Percentiles rank a stretch among this genome's conserved stretches.
phyloP scores from a whole-genome alignment of 2,329 filamentous ascomycete species.

The Aphanocladium album region DNA sequence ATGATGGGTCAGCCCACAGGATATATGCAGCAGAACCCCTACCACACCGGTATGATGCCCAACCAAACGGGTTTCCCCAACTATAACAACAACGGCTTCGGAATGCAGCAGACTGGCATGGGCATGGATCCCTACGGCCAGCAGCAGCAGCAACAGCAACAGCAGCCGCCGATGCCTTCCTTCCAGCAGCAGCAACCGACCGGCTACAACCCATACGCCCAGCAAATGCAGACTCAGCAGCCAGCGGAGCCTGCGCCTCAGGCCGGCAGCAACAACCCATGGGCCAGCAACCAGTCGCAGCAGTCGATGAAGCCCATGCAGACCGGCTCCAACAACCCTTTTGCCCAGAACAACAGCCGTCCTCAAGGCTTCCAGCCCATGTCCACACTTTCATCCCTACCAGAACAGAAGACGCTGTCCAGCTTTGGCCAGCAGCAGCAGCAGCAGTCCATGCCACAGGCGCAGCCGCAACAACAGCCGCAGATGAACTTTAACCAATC shows the following conservation, averaged over 20 bases:
- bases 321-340: constrained; percentile 97
- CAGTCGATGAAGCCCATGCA: constrained; percentile 72
- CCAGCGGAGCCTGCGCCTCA: constrained; percentile 59
- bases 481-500: constrained; percentile 20
- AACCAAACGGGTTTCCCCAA: constrained; percentile 27
- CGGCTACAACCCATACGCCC: constrained; percentile 51
- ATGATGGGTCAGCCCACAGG: constrained; percentile 76
- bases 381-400: constrained; percentile 68
- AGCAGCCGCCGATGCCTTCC: constrained; percentile 32
- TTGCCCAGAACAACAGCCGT: constrained; percentile 67
- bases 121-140: constrained; percentile 66
- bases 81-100: constrained; percentile 62
- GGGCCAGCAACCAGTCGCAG: constrained; percentile 60
- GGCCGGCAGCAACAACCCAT: constrained; percentile 90
- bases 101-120: constrained; percentile 58
- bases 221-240: constrained; percentile 36
- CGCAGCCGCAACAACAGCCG: constrained; percentile 38
- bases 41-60: constrained; percentile 48
- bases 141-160: constrained; percentile 44
- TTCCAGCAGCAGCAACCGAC: constrained; percentile 48
- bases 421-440: constrained; percentile 47
- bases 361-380: constrained; percentile 54
- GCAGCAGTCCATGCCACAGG: constrained; percentile 24
- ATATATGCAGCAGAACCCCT: constrained; percentile 54
- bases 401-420: constrained; percentile 76